Evolutionary conservation across 176 grass and related monocot species (phyloP), one percentile per base, ranked within the genome.

Genomic region (Aegilops tauschii): DNA sequence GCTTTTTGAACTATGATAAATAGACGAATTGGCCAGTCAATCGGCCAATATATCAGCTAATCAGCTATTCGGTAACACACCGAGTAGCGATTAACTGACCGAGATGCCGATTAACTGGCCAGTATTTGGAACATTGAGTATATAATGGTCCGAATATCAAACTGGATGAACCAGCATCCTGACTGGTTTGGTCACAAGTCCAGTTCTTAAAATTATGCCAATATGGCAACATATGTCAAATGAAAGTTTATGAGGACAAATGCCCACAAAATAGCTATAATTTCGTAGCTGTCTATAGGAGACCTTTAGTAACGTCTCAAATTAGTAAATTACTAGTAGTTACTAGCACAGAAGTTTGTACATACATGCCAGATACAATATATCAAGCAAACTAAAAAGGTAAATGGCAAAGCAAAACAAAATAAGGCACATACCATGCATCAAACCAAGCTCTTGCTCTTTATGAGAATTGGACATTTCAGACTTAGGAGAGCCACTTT

Each of bases 401-500:
- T 80, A 91, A 86, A 80, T 68, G 21, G 4, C 36, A 73, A 85
- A 82, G 32, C 56, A 85, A 63, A 3, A 83, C 27, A 81, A 66
- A 86, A 29, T 17, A 17, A n/a, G 58, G n/a, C 16, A 73, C 87
- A 85, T 95, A 98, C 96, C 96, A 90, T 84, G 69, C 59, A 70
- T 69, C 69, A 84, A 81, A 86, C 58, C 76, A 63, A 89, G 72
- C 32, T 98, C 93, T 91, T 89, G 91, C 73, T 96, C 93, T 88
- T 77, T 92, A 75, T 94, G 94, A 83, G 90, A 92, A 83, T 88
- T 94, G 35, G 92, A 88, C 50, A 90, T 82, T 91, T 98, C 96
- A 76, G 96, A 92, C 76, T 76, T 95, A 10, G 93, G 92, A 66
- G 96, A 93, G 31, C 86, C 92, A 88, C 77, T 91, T 59, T 73